These are phyloP conservation scores for Leishmania turanica DNA, from an alignment of 208 protist genomes.

Conservation along the genomic window DNA sequence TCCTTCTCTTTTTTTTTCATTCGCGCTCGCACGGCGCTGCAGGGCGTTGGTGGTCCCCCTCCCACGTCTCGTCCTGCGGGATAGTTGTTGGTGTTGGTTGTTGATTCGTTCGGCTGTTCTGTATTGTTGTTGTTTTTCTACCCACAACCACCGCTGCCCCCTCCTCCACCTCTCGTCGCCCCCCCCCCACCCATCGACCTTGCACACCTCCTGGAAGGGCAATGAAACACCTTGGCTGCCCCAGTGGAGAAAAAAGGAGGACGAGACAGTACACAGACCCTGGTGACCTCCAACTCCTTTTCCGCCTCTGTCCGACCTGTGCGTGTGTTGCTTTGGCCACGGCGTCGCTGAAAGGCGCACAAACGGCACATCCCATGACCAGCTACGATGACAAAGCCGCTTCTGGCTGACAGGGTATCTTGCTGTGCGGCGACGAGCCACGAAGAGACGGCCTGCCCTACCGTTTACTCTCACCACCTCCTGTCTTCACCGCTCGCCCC, in stretches of 20 bases:
- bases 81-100: background rate
- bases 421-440: background rate
- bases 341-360: background rate
- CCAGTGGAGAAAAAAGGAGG: background rate
- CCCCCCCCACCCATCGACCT: background rate
- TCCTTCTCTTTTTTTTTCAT: constrained; percentile 18
- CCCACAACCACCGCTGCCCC: background rate
- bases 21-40: background rate
- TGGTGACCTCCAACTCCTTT: background rate
- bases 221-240: background rate
- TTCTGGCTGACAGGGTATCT: background rate
- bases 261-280: background rate
- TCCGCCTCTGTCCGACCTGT: background rate
- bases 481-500: background rate
- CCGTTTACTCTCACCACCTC: background rate
- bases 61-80: background rate
- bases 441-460: background rate
- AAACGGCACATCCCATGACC: background rate
- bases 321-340: background rate
- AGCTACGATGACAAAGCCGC: background rate
- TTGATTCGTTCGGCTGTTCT: background rate
- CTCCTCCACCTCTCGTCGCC: background rate
- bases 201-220: background rate
- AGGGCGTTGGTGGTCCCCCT: background rate
- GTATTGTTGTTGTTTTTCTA: background rate